Evolutionary conservation across 352 stramenopile species (phyloP).

Genomic region (Pythium aquatile): DNA sequence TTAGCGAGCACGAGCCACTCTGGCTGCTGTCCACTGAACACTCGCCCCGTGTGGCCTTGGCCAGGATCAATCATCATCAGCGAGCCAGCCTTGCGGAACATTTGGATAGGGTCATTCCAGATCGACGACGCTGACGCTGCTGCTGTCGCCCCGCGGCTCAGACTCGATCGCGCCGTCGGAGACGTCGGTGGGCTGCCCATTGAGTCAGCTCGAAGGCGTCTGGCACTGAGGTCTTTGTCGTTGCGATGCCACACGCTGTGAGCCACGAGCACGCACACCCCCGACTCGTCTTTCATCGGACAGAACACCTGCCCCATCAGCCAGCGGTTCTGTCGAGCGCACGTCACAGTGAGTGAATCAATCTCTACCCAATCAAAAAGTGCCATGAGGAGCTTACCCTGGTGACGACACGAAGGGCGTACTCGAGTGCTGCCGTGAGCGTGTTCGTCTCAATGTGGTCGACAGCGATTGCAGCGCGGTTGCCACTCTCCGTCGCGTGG

Average conservation of each 20-base stretch:
- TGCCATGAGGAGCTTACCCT: constrained; percentile 30
- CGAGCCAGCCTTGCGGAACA: constrained; percentile 68
- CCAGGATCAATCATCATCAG: constrained; percentile 76
- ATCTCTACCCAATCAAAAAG: background rate
- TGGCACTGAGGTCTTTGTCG: constrained; percentile 10
- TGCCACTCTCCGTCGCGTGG: constrained; percentile 64
- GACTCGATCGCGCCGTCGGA: constrained; percentile 14
- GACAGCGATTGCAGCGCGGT: constrained; percentile 46
- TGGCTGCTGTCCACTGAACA: constrained; percentile 70
- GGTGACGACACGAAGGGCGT: constrained; percentile 58
- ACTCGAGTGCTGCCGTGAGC: constrained; percentile 62
- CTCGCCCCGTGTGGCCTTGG: constrained; percentile 67
- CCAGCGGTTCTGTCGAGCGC: constrained; percentile 48
- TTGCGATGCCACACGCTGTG: constrained; percentile 78
- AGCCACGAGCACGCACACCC: constrained; percentile 59
- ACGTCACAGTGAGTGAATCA: background rate
- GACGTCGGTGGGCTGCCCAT: background rate
- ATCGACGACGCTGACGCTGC: constrained; percentile 29
- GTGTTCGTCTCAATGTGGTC: constrained; percentile 64
- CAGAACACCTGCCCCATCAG: constrained; percentile 75
- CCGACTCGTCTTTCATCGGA: constrained; percentile 53
- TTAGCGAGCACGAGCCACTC: constrained; percentile 61
- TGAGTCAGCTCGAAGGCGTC: background rate
- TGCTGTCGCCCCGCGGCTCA: constrained; percentile 6
- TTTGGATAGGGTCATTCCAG: constrained; percentile 57